phyloP scores from a whole-genome alignment of 2,329 filamentous ascomycete species.

The Fusarium sp. region DNA sequence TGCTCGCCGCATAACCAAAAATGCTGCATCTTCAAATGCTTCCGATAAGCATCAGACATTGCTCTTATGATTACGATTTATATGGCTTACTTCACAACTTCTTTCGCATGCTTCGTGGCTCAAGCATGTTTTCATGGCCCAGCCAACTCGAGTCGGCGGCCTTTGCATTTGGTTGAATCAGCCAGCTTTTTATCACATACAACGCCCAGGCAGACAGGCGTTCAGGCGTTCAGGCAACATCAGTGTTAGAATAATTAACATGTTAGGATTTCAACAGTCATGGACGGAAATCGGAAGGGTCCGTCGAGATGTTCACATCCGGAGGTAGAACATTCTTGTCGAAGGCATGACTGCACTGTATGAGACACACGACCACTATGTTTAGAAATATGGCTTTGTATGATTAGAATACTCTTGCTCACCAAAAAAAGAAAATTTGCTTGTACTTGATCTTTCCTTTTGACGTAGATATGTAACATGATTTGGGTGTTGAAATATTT shows the following conservation, averaged over 20 bases:
- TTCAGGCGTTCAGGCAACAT: slow-evolving; percentile 29
- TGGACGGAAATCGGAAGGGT: slow-evolving; percentile 27
- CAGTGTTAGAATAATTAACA: slow-evolving; percentile 42
- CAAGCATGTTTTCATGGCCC: slow-evolving; percentile 12
- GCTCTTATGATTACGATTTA: slow-evolving; percentile 51
- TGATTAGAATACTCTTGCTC: slow-evolving; percentile 36
- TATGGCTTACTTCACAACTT: slow-evolving; percentile 41
- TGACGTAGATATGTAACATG: neutral
- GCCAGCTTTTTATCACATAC: slow-evolving; percentile 19
- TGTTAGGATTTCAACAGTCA: slow-evolving; percentile 46
- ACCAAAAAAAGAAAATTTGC: slow-evolving; percentile 18
- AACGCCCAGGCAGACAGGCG: slow-evolving; percentile 13
- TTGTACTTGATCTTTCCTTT: neutral
- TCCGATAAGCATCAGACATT: slow-evolving; percentile 49
- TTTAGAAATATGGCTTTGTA: slow-evolving; percentile 33
- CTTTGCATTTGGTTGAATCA: slow-evolving; percentile 16
- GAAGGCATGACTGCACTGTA: slow-evolving; percentile 14
- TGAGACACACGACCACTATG: slow-evolving; percentile 26
- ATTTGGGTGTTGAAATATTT: neutral
- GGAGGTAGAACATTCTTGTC: slow-evolving; percentile 25
- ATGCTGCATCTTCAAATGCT: slow-evolving; percentile 19
- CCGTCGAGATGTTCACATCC: slow-evolving; percentile 19
- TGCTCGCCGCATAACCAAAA: slow-evolving; percentile 3
- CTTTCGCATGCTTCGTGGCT: slow-evolving; percentile 24
- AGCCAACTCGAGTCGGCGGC: slow-evolving; percentile 4